Conservation (phyloP, 2,329 filamentous ascomycete genomes). For the Diaporthe amygdali region DNA sequence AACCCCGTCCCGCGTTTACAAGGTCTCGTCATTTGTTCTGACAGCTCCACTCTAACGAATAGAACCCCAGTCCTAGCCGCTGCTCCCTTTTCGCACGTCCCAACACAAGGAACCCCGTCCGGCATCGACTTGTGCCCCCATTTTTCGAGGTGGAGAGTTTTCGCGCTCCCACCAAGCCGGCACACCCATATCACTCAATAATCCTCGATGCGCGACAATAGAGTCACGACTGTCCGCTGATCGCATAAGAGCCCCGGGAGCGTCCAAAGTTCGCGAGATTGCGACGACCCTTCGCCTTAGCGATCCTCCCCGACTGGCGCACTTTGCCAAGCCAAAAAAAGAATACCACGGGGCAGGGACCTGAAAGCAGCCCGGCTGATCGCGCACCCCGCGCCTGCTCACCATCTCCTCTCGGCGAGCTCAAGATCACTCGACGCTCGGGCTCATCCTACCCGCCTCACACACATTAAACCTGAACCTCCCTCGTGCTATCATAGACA, state of each 20-base stretch:
- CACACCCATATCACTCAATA: constrained; percentile 30
- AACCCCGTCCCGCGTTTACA: constrained; percentile 22
- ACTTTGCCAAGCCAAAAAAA: constrained; percentile 26
- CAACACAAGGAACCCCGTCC: constrained; percentile 32
- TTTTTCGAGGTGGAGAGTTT: constrained; percentile 40
- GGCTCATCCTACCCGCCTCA: not conserved
- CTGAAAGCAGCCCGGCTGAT: constrained; percentile 43
- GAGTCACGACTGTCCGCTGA: constrained; percentile 22
- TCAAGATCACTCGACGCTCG: constrained; percentile 27
- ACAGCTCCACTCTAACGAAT: constrained; percentile 27
- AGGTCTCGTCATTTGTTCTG: constrained; percentile 25
- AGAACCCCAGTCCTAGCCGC: constrained; percentile 28
- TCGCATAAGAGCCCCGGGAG: constrained; percentile 23
- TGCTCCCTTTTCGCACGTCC: constrained; percentile 22
- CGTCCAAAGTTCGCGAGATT: constrained; percentile 19
- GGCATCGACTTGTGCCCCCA: constrained; percentile 38
- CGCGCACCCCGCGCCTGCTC: constrained; percentile 34
- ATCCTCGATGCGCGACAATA: constrained; percentile 27
- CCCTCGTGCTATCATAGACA: not conserved
- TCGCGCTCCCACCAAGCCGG: constrained; percentile 33
- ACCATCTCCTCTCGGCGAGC: constrained; percentile 32
- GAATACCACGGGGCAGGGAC: constrained; percentile 41
- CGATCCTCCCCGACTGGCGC: constrained; percentile 13
- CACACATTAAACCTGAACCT: constrained; percentile 17
- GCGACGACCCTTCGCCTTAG: constrained; percentile 20